A percentile compares a stretch with the other conserved stretches of the same genome.
phyloP scores from a whole-genome alignment of 2,329 filamentous ascomycete genomes.

The Thelonectria discophora region DNA sequence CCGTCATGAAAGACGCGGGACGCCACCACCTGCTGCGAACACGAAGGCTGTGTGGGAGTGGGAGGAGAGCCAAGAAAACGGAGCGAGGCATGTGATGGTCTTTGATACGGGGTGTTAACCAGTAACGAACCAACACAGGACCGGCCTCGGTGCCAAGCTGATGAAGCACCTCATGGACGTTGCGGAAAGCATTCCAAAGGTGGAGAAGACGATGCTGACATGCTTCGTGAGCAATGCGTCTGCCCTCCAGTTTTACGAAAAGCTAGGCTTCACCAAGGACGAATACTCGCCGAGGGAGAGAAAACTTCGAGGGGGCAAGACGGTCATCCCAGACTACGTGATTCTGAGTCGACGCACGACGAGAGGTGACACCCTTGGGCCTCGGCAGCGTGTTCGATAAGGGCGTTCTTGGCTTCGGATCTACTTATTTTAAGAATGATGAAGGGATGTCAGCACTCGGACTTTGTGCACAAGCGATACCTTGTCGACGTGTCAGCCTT shows the following conservation, averaged over 20 bases:
- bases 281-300: conserved; percentile 63
- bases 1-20: not conserved
- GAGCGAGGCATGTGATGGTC: conserved; percentile 7
- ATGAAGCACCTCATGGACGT: conserved; percentile 65
- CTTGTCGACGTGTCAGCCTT: conserved; percentile 24
- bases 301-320: conserved; percentile 62
- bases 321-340: conserved; percentile 64
- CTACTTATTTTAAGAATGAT: conserved; percentile 1
- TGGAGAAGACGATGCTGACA: conserved; percentile 77
- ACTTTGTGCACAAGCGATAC: not conserved
- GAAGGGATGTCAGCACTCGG: conserved; percentile 2
- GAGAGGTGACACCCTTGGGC: conserved; percentile 16
- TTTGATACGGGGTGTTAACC: conserved; percentile 13
- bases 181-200: conserved; percentile 61
- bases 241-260: conserved; percentile 69
- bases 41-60: conserved; percentile 11
- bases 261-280: conserved; percentile 65
- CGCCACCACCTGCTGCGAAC: not conserved
- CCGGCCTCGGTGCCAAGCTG: conserved; percentile 69
- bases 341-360: conserved; percentile 63
- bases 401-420: not conserved
- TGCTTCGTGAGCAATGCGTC: conserved; percentile 71
- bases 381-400: conserved; percentile 26
- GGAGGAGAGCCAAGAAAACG: not conserved
- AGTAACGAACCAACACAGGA: conserved; percentile 49